Percentiles rank a stretch among this genome's conserved stretches.
Conservation (phyloP, 2,329 filamentous ascomycete genomes). For the Verticillium tricorpus region DNA sequence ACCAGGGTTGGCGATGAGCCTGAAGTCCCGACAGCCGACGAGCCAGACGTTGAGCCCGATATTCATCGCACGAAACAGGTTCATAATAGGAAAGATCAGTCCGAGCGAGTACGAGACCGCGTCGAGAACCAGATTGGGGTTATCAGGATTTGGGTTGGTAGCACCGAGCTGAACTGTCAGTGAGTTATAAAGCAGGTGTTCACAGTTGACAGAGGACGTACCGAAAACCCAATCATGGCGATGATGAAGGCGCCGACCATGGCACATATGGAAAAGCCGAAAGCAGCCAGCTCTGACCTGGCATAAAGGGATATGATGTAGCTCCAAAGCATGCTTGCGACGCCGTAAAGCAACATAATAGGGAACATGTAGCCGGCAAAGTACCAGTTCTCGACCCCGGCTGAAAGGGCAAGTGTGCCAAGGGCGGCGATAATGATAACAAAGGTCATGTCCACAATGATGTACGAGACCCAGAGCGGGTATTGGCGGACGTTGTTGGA, state of each 20-base stretch:
- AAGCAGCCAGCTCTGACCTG: constrained; percentile 59
- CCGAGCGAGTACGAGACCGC: constrained; percentile 54
- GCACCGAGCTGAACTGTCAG: neutral
- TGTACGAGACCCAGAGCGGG: constrained; percentile 61
- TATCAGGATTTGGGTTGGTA: neutral
- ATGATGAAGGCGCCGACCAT: constrained; percentile 19
- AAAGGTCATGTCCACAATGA: constrained; percentile 58
- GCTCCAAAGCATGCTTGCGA: constrained; percentile 53
- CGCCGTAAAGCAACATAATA: constrained; percentile 58
- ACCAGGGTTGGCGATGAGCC: constrained; percentile 40
- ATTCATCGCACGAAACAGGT: constrained; percentile 54
- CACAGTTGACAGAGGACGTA: constrained; percentile 16
- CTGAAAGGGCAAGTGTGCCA: constrained; percentile 51
- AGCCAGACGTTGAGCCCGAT: constrained; percentile 60
- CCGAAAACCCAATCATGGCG: constrained; percentile 13
- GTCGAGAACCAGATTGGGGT: neutral
- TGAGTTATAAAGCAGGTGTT: neutral
- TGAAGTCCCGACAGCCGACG: constrained; percentile 48
- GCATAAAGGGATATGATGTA: constrained; percentile 61
- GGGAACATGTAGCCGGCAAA: constrained; percentile 58
- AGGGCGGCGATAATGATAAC: constrained; percentile 37
- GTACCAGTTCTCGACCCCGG: constrained; percentile 48
- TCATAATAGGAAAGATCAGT: constrained; percentile 56
- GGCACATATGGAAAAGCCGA: constrained; percentile 44
- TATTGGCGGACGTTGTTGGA: constrained; percentile 62